Evolutionary conservation across 2,329 filamentous ascomycete species (phyloP).

Genomic region (Incumbomyces delicatus): DNA sequence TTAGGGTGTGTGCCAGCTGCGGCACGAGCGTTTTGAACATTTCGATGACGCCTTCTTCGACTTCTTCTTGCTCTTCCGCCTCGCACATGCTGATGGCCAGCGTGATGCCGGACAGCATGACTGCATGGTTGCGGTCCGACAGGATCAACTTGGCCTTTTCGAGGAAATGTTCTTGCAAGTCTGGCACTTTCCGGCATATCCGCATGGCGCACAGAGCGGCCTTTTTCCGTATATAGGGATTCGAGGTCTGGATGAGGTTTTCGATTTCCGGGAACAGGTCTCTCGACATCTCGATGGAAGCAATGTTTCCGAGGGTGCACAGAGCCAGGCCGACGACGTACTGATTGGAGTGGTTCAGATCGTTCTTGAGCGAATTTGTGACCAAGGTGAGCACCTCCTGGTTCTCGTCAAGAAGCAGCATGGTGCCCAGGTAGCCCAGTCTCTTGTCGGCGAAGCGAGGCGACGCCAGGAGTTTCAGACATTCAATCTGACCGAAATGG

Average conservation of each 20-base stretch:
- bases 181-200: constrained; percentile 95
- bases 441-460: constrained; percentile 97
- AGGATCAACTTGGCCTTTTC: constrained; percentile 85
- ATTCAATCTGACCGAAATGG: constrained; percentile 99
- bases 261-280: constrained; percentile 96
- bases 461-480: constrained; percentile 90
- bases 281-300: constrained; percentile 94
- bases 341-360: constrained; percentile 93
- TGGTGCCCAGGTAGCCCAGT: constrained; percentile 88
- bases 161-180: constrained; percentile 91
- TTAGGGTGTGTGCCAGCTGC: constrained; percentile 77
- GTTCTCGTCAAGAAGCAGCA: constrained; percentile 92
- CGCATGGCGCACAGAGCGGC: constrained; percentile 98
- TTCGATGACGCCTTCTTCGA: constrained; percentile 81
- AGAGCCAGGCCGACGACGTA: constrained; percentile 95
- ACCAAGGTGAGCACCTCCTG: constrained; percentile 95
- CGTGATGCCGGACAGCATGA: constrained; percentile 83
- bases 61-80: constrained; percentile 82
- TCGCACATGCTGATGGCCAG: constrained; percentile 88
- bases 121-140: constrained; percentile 90
- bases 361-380: constrained; percentile 96
- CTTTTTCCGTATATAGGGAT: constrained; percentile 97
- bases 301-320: constrained; percentile 94
- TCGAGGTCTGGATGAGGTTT: constrained; percentile 77
- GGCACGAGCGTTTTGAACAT: constrained; percentile 83